These are phyloP conservation scores for Nicotiana otophora DNA, from an alignment of 257 asterid species.

Conservation along the genomic window DNA sequence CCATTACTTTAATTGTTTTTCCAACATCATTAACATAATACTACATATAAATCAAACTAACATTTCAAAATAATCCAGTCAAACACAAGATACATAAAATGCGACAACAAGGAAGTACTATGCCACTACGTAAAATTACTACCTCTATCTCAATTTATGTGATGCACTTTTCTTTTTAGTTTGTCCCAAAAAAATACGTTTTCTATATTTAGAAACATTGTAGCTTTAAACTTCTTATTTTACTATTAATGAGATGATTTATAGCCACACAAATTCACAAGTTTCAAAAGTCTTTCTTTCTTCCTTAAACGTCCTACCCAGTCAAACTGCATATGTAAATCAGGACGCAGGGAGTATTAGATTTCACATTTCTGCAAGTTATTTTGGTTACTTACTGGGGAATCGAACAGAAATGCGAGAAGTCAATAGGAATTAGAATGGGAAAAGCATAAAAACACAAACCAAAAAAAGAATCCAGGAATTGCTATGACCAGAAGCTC, in stretches of 20 bases:
- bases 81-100: neutral
- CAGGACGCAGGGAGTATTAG: no score
- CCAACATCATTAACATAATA: neutral
- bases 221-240: no score
- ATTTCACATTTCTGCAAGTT: neutral
- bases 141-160: no score
- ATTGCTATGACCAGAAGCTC: slow-evolving; percentile 5
- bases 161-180: no score
- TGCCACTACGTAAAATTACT: neutral
- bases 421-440: neutral
- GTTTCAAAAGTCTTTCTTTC: no score
- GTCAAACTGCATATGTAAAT: no score
- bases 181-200: no score
- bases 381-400: neutral
- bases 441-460: slow-evolving; percentile 12
- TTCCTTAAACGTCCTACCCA: no score
- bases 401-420: neutral
- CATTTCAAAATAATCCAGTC: neutral
- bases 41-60: neutral
- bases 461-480: slow-evolving; percentile 53
- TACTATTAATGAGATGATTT: no score
- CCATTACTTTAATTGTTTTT: neutral
- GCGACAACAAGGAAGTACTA: neutral
- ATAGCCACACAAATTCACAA: no score
- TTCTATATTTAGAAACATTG: no score